Percentiles rank a stretch among this genome's conserved stretches.
These are phyloP conservation scores for Fusarium transvaalense DNA, from an alignment of 2,329 filamentous ascomycete genomes.

Conservation along the genomic window DNA sequence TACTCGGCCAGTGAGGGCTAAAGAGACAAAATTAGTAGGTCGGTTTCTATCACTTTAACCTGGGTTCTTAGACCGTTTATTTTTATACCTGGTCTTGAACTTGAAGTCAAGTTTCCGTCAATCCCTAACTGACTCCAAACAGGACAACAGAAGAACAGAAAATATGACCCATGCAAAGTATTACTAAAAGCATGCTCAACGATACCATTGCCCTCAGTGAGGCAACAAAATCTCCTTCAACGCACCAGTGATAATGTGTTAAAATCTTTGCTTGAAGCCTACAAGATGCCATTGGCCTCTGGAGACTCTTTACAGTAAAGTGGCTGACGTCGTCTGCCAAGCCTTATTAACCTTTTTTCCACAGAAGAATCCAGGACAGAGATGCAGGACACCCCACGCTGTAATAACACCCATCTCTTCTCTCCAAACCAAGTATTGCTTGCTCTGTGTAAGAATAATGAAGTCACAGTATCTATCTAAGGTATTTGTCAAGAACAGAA, in stretches of 20 bases:
- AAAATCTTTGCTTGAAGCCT: background rate
- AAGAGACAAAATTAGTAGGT: background rate
- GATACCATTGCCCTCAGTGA: too few species aligned
- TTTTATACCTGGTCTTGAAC: background rate
- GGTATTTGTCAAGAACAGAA: background rate
- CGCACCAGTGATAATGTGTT: background rate
- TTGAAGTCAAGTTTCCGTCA: background rate
- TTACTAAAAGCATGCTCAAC: too few species aligned
- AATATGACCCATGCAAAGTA: too few species aligned
- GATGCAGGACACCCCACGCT: slow-evolving; percentile 13
- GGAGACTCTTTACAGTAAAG: slow-evolving; percentile 1
- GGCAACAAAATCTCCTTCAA: background rate
- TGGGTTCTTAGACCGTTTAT: background rate
- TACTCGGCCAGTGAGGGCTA: background rate
- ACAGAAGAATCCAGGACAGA: slow-evolving; percentile 4
- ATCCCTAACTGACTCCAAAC: background rate
- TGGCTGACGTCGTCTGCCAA: slow-evolving; percentile 16
- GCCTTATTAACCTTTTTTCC: slow-evolving; percentile 19
- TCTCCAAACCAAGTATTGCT: background rate
- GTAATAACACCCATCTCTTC: slow-evolving; percentile 1
- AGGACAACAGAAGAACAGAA: background rate
- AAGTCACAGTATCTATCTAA: background rate
- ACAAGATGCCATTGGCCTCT: slow-evolving; percentile 9
- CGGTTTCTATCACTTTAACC: background rate
- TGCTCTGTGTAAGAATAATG: background rate